Evolutionary conservation across 2,329 filamentous ascomycete genomes (phyloP).

Genomic region (Calonectria fujianensis): DNA sequence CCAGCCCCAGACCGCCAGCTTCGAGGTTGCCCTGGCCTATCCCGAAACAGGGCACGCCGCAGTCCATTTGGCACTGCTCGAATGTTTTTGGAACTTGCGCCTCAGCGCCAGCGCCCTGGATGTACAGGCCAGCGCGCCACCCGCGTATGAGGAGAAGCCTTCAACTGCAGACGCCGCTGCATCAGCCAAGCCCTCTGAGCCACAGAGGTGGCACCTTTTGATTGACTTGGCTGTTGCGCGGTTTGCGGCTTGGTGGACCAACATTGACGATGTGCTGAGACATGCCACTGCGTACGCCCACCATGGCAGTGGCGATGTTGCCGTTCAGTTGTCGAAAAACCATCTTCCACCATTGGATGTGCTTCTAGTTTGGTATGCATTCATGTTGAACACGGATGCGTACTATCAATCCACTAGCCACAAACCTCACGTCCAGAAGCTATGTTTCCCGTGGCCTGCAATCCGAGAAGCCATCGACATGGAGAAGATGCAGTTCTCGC

Average conservation of each 20-base stretch:
- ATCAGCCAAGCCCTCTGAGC: background rate
- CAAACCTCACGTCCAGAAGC: background rate
- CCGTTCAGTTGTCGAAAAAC: slow-evolving; percentile 7
- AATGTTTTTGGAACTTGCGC: slow-evolving; percentile 16
- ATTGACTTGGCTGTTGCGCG: background rate
- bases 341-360: slow-evolving; percentile 12
- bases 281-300: slow-evolving; percentile 11
- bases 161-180: background rate
- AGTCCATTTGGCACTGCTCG: slow-evolving; percentile 2
- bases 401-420: background rate
- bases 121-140: background rate
- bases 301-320: slow-evolving; percentile 1
- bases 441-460: slow-evolving; percentile 11
- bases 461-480: slow-evolving; percentile 12
- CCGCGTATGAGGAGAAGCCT: slow-evolving; percentile 13
- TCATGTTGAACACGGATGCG: background rate
- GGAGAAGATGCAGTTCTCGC: background rate
- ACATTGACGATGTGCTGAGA: slow-evolving; percentile 2
- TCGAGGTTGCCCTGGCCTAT: slow-evolving; percentile 1
- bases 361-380: slow-evolving; percentile 11
- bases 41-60: background rate
- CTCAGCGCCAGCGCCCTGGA: background rate
- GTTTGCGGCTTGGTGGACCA: slow-evolving; percentile 10
- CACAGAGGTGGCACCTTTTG: slow-evolving; percentile 12
- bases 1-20: background rate